Evolutionary conservation across 2,329 filamentous ascomycete genomes (phyloP).

Genomic region (Chaetomiaceae sp.): DNA sequence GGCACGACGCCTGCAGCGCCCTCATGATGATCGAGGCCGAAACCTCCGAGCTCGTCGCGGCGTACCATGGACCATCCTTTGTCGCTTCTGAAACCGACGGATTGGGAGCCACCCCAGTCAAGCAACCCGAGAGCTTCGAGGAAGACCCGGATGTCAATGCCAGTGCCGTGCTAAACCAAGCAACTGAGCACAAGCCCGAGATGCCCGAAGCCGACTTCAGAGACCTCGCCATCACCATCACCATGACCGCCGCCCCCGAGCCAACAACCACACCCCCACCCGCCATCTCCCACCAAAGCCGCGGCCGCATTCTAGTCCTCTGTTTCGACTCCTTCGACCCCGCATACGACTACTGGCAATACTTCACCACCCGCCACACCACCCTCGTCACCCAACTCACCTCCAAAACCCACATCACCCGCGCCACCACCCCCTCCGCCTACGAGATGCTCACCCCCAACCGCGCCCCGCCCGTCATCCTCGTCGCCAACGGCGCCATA

Average conservation of each 20-base stretch:
- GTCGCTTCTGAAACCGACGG: too few relatives aligned
- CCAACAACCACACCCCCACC: neutral
- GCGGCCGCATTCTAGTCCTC: conserved; percentile 6
- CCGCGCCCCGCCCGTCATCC: conserved; percentile 19
- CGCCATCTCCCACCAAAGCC: too few relatives aligned
- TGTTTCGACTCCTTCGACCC: conserved; percentile 7
- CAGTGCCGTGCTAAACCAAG: neutral
- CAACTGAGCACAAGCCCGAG: neutral
- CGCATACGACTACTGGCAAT: conserved; percentile 3
- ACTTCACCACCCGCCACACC: too few relatives aligned
- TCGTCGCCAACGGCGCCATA: conserved; percentile 21
- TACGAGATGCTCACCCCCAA: conserved; percentile 11
- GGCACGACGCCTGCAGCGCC: conserved; percentile 21
- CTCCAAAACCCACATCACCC: conserved; percentile 13
- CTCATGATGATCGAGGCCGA: conserved; percentile 16
- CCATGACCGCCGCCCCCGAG: neutral
- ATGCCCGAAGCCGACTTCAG: neutral
- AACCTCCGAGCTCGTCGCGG: conserved; percentile 2
- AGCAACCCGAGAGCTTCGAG: too few relatives aligned
- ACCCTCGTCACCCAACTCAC: conserved; percentile 7
- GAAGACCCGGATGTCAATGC: neutral
- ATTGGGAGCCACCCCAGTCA: too few relatives aligned
- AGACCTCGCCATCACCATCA: too few relatives aligned
- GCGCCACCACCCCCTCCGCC: conserved; percentile 16
- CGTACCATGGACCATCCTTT: conserved; percentile 5